These are phyloP conservation scores for Nemania diffusa DNA, from an alignment of 2,329 filamentous ascomycete genomes.

Conservation along the genomic window DNA sequence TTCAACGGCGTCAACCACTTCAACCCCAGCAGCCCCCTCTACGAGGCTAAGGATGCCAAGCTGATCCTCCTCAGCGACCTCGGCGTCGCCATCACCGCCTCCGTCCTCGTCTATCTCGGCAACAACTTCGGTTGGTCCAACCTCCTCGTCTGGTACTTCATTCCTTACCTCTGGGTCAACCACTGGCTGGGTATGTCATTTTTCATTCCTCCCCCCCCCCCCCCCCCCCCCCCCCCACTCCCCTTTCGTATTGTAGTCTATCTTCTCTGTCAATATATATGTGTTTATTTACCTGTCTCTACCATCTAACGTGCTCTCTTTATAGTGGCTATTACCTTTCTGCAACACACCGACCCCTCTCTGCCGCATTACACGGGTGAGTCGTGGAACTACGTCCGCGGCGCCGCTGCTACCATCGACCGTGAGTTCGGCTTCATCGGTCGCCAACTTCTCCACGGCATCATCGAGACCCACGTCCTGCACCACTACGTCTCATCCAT, in stretches of 20 bases:
- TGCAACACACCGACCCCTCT: conserved; percentile 95
- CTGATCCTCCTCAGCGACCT: conserved; percentile 88
- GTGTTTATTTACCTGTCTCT: background rate
- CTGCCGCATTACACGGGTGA: conserved; percentile 90
- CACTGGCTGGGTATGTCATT: conserved; percentile 90
- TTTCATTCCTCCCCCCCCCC: background rate
- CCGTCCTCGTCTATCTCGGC: conserved; percentile 74
- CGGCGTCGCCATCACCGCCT: conserved; percentile 73
- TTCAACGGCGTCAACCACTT: conserved; percentile 94
- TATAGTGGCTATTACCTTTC: conserved; percentile 94
- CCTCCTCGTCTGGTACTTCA: conserved; percentile 91
- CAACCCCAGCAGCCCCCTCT: conserved; percentile 85
- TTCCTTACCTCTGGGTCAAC: conserved; percentile 98
- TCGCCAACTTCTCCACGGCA: conserved; percentile 89
- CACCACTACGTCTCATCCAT: conserved; percentile 98
- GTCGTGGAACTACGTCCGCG: conserved; percentile 92
- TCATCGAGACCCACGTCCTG: conserved; percentile 96
- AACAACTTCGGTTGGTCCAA: conserved; percentile 85
- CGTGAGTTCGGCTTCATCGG: conserved; percentile 98
- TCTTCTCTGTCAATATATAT: background rate
- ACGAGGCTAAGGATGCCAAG: conserved; percentile 89
- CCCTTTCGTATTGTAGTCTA: background rate
- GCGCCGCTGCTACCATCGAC: conserved; percentile 94
- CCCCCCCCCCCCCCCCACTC: background rate
- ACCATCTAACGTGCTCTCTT: conserved; percentile 45